Conservation (phyloP, 345 rosid genomes). For the Aquilaria sinensis region DNA sequence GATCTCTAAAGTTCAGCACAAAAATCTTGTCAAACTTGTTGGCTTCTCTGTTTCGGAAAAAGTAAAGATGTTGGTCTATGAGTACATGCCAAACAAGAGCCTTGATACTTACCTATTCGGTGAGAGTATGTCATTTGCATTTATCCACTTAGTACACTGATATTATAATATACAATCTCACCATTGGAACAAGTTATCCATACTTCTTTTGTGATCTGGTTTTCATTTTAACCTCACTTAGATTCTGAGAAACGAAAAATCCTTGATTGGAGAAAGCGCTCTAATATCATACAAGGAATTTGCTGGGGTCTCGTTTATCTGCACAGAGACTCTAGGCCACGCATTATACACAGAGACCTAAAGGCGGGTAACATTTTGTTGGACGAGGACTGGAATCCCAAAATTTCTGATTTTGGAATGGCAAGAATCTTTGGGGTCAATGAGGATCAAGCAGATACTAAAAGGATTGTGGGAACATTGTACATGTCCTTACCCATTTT, state of each 20-base stretch:
- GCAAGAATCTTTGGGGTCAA: conserved; percentile 22
- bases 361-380: conserved; percentile 27
- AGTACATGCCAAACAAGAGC: conserved; percentile 33
- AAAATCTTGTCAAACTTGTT: conserved; percentile 26
- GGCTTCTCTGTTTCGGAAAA: conserved; percentile 30
- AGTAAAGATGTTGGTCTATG: conserved; percentile 29
- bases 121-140: conserved; percentile 1
- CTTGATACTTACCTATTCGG: conserved; percentile 28
- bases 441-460: conserved; percentile 18
- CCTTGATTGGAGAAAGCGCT: conserved; percentile 14
- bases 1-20: conserved; percentile 32
- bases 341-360: conserved; percentile 29
- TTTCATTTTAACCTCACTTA: neutral
- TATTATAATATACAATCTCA: too few species aligned
- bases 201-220: neutral
- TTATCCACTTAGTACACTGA: too few species aligned
- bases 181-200: neutral
- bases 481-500: neutral
- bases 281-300: conserved; percentile 16
- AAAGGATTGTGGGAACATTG: conserved; percentile 24
- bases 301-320: conserved; percentile 22
- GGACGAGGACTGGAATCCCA: conserved; percentile 21
- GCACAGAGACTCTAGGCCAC: conserved; percentile 22
- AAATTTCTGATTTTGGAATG: conserved; percentile 34
- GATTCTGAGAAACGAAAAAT: conserved; percentile 1